Base-by-base conservation (phyloP, 305 asterid genomes). In the Nicotiana rustica region DNA sequence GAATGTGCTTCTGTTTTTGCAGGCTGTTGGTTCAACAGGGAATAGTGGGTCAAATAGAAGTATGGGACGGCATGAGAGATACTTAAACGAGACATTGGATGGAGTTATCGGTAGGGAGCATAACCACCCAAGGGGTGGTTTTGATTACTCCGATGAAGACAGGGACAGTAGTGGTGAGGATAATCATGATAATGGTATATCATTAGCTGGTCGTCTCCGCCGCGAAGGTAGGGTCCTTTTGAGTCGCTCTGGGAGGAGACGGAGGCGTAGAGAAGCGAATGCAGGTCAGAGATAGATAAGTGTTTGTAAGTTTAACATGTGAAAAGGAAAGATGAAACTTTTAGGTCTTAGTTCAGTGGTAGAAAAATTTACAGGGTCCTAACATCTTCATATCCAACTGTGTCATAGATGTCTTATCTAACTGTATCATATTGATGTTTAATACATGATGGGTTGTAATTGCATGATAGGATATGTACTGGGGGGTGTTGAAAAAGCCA, bases 1-100 rank as follows among this genome's bases (percentile, higher is more conserved):
- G 97, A 91, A 95, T 21, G 89, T 93, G 84, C 87, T 95, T 85
- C 86, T 95, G 66, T 85, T 95, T 83, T 87, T 97, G 91, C 99
- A 91, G 91, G 92, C 94, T 25, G 86, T 95, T 89, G 97, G 94
- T 80, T 88, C 97, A 73, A 86, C 91, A 65, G 94, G 93, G 70
- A 84, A 85, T 65, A 59, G 70, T 47, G 87, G 64, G 15, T 59
- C 85, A 15, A 77, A 81, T 81, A 80, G 88, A 78, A 84, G 82
- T 81, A 70, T 77, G 49, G 77, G 91, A 70, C 85, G 88, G 81
- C 88, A 70, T n/a, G 92, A 86, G 67, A 87, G 91, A 57, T 91
- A 87, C 57, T 5, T 87, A 17, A 82, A 67, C 49, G 82, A 7
- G 31, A 47, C 83, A 44, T 33, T 75, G 55, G 87, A 86, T 56